Conservation (phyloP, 768 basidiomycete species). For the Russula foetens region DNA sequence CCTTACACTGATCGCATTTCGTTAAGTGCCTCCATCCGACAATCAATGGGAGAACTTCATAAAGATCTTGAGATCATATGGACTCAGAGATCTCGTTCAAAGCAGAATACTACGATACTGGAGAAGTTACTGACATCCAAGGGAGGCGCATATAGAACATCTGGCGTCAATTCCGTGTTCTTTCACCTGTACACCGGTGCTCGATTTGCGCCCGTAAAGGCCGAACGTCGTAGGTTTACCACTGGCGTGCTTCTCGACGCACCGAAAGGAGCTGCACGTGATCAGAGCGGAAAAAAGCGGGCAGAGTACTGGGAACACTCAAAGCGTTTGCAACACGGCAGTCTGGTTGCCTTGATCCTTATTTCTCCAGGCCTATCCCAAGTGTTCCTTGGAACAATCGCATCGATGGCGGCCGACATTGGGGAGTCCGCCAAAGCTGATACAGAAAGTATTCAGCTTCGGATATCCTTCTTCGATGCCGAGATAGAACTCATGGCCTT, state of each 20-base stretch:
- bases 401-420: conserved; percentile 38
- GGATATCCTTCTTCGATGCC: conserved; percentile 57
- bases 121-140: conserved; percentile 36
- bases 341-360: conserved; percentile 52
- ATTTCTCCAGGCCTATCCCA: conserved; percentile 23
- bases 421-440: conserved; percentile 33
- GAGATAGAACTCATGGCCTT: conserved; percentile 42
- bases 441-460: conserved; percentile 34
- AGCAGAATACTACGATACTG: conserved; percentile 31
- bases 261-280: conserved; percentile 51
- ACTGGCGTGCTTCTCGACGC: conserved; percentile 39
- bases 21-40: conserved; percentile 19
- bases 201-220: conserved; percentile 36
- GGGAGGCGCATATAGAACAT: conserved; percentile 51
- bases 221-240: conserved; percentile 47
- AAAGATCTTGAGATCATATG: conserved; percentile 18
- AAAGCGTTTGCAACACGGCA: conserved; percentile 52
- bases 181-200: conserved; percentile 58
- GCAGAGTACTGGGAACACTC: conserved; percentile 54
- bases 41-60: conserved; percentile 16
- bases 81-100: not conserved
- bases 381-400: conserved; percentile 48
- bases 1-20: not conserved
- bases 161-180: conserved; percentile 40
- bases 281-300: conserved; percentile 32